Evolutionary conservation across 208 protist species (phyloP), one percentile per base, ranked within the genome.

Genomic region (Herpetomonas tarakana): DNA sequence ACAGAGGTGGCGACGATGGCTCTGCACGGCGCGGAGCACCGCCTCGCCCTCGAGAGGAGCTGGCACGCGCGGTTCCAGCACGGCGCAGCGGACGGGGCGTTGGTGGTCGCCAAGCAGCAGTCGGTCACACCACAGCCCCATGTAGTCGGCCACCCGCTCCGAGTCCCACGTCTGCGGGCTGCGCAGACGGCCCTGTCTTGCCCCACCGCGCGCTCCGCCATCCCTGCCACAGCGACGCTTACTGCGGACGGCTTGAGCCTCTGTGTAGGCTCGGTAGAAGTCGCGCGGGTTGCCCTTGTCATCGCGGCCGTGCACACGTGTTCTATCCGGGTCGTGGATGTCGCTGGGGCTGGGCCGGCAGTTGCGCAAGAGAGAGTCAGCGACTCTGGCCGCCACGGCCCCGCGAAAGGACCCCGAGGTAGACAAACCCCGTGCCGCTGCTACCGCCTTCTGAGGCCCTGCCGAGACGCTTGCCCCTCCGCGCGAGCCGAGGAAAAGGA

Each of bases 51-150:
- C 16, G 47, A 87, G 65, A 22, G 59, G 56, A 53, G 46, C 57
- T 39, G 88, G 80, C 14, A 85, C 83, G 26, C 60, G 71, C 29
- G 88, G 85, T 41, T 75, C 71, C 9, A 95, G 71, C 29, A 95
- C 31, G n/a, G 88, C 88, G 21, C 53, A 75, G 1, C 88, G 80
- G 14, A 35, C 55, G 4, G 84, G 88, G 14, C 68, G 50, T 45
- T 56, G 66, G 19, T 74, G 68, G 25, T 83, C 78, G 1, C 88
- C 88, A 19, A 95, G 65, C 11, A 95, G 64, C 29, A 95, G 68
- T 14, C 88, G 75, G 66, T 95, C 88, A 63, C 85, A 92, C 88
- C 88, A 95, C 19, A 80, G 14, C 11, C 88, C 88, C 72, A 80
- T 77, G 46, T 73, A 91, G 60, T 95, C 83, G 6, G 58, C 51